A percentile compares a stretch with the other conserved stretches of the same genome.
phyloP scores from a whole-genome alignment of 2,329 filamentous ascomycete species.

The Catunica adiposa region DNA sequence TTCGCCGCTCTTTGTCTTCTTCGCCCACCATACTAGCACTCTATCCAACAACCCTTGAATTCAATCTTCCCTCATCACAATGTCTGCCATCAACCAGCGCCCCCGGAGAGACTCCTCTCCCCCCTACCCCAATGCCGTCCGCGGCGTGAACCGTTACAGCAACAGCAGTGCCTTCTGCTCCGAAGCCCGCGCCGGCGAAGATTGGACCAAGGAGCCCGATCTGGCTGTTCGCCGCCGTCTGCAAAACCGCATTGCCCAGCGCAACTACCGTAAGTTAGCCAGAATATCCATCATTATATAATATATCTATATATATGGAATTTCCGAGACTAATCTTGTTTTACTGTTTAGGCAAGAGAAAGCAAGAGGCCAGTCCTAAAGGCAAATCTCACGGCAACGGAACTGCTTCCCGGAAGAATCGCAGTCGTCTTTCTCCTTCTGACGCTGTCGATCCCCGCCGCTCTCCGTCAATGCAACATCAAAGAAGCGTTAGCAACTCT shows the following conservation, averaged over 20 bases:
- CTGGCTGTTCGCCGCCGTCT: conserved; percentile 74
- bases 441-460: neutral
- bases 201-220: conserved; percentile 98
- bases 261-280: conserved; percentile 55
- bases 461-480: neutral
- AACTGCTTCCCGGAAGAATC: neutral
- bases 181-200: conserved; percentile 87
- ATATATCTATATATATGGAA: neutral
- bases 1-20: too few relatives aligned
- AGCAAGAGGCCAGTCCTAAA: neutral
- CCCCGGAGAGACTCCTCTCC: neutral
- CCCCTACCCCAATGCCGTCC: too few relatives aligned
- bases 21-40: too few relatives aligned
- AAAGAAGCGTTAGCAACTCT: neutral
- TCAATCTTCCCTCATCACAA: too few relatives aligned
- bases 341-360: conserved; percentile 6
- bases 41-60: too few relatives aligned
- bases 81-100: too few relatives aligned
- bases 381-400: neutral
- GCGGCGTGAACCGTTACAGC: neutral
- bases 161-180: conserved; percentile 85
- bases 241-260: conserved; percentile 60
- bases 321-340: neutral
- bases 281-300: conserved; percentile 38
- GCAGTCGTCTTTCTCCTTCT: neutral